phyloP scores from a whole-genome alignment of 2,329 filamentous ascomycete genomes.

The Ophiocordyceps camponoti-saundersi region DNA sequence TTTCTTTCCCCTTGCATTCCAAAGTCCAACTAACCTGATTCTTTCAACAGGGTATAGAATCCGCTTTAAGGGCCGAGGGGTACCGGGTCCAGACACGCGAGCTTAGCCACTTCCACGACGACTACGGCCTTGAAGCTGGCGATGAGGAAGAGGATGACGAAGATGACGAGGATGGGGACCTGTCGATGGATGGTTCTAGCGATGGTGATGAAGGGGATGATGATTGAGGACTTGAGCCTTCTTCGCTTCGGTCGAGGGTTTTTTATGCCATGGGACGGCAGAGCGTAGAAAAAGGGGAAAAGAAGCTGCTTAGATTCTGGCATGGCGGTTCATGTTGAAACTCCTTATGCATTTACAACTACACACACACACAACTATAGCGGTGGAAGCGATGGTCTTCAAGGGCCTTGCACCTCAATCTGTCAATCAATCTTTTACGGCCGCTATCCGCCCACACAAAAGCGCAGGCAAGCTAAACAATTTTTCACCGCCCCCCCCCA shows the following conservation, averaged over 20 bases:
- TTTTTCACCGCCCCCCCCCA: too few species aligned
- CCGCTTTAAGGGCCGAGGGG: slow-evolving; percentile 55
- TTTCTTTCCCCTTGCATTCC: not conserved
- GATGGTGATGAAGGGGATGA: slow-evolving; percentile 1
- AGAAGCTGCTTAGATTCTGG: not conserved
- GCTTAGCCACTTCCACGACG: slow-evolving; percentile 70
- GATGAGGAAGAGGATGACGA: slow-evolving; percentile 36
- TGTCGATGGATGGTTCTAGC: slow-evolving; percentile 1
- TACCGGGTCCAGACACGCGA: slow-evolving; percentile 64
- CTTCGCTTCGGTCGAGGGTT: not conserved
- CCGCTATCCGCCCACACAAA: too few species aligned
- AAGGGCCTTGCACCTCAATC: too few species aligned
- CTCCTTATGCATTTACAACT: not conserved
- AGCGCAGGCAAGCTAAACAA: not conserved
- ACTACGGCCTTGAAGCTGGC: slow-evolving; percentile 63
- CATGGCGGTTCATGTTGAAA: not conserved
- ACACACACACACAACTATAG: not conserved
- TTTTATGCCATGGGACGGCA: not conserved
- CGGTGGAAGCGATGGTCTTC: not conserved
- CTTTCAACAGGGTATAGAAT: slow-evolving; percentile 46
- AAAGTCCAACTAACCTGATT: slow-evolving; percentile 2
- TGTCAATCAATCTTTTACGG: not conserved
- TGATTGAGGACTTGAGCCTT: not conserved
- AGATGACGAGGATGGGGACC: slow-evolving; percentile 9
- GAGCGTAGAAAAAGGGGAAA: not conserved